Base-by-base conservation (phyloP, 306 rosid genomes). In the Castanopsis chinensis region DNA sequence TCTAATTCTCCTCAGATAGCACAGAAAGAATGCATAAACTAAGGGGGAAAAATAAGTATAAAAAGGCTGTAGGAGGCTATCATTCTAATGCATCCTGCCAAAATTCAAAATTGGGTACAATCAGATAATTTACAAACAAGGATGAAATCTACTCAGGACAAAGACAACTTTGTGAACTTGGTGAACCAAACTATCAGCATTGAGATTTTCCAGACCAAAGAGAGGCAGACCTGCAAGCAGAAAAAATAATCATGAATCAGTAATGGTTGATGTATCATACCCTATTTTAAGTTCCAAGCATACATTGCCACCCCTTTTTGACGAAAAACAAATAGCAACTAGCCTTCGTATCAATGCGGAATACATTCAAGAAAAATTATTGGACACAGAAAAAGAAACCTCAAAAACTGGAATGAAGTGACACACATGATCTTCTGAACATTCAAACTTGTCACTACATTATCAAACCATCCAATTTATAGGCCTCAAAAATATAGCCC, bases 61-160 rank as follows among this genome's bases (percentile, higher is more conserved):
- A 51, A 78, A 74, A 83, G 14, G 17, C 63, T 73, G 74, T 61
- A 5, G 68, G 71, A 37, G 59, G 88, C 75, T 61, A 60, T 60
- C 74, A 79, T 75, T 81, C 85, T 77, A 83, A 33, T 76, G 55
- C 78, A 78, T 79, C 88, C 84, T 77, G 81, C 84, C 72, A 77
- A 54, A 37, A 54, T 74, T 71, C 79, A 76, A 81, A 77, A 76
- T 30, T 59, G 71, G 35, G 81, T 33, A 72, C 57, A 73, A 84
- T 78, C 86, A 86, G 70, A 69, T 69, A 87, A 92, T 91, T 73
- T 92, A 94, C 92, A 92, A 59, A 73, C 75, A 79, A 49, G 84
- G 71, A 74, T 61, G 64, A 82, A 76, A 78, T 60, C 84, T 72
- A 83, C 78, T 63, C 71, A 19, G 81, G 19, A 59, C 32, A 75